phyloP scores from a whole-genome alignment of 805 yeast species.

The Metschnikowia matae region DNA sequence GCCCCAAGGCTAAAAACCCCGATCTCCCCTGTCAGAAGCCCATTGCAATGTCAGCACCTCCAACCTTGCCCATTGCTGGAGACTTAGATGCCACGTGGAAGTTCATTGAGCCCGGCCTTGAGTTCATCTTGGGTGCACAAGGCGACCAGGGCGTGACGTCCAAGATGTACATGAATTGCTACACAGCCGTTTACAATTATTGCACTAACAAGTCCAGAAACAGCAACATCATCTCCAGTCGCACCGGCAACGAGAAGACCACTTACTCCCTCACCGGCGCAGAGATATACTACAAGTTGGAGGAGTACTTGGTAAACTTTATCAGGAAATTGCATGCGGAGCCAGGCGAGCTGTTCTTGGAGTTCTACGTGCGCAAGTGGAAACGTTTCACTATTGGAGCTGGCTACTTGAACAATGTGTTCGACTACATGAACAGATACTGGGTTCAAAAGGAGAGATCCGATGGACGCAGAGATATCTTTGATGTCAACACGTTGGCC shows the following conservation, averaged over 20 bases:
- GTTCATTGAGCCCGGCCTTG: constrained; percentile 72
- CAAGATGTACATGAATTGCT: constrained; percentile 80
- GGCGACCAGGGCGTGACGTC: constrained; percentile 64
- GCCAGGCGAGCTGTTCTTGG: constrained; percentile 26
- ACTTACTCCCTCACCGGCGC: constrained; percentile 72
- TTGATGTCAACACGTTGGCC: constrained; percentile 87
- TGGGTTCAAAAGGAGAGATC: constrained; percentile 97
- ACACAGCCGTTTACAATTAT: constrained; percentile 88
- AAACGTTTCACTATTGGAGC: constrained; percentile 88
- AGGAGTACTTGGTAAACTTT: constrained; percentile 60
- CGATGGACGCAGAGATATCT: constrained; percentile 85
- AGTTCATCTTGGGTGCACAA: constrained; percentile 63
- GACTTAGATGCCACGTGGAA: constrained; percentile 71
- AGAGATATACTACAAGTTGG: constrained; percentile 75
- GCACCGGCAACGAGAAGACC: constrained; percentile 19
- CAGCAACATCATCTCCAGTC: constrained; percentile 14
- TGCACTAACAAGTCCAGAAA: constrained; percentile 76
- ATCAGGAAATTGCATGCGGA: constrained; percentile 47
- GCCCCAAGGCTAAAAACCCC: neutral
- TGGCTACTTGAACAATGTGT: constrained; percentile 83
- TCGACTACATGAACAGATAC: constrained; percentile 92
- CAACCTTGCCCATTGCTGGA: constrained; percentile 49
- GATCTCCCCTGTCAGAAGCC: neutral
- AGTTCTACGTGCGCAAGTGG: constrained; percentile 61
- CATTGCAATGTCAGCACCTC: constrained; percentile 12